Percentiles rank a stretch among this genome's conserved stretches.
These are phyloP conservation scores for Xylaria digitata DNA, from an alignment of 2,329 filamentous ascomycete species.

Conservation along the genomic window DNA sequence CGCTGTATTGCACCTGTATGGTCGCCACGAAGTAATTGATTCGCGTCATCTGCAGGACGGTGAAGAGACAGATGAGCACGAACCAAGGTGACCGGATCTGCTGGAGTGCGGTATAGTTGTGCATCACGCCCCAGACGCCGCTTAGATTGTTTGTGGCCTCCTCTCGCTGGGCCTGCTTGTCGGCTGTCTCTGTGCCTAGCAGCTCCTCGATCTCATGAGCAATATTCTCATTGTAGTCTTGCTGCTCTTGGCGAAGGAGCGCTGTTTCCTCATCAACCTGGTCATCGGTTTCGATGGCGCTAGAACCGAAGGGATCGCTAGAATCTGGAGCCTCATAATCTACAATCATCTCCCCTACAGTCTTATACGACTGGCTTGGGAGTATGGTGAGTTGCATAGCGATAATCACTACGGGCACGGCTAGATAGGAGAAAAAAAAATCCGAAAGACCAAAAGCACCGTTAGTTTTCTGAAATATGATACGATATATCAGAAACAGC, in stretches of 20 bases:
- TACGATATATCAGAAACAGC: slow-evolving; percentile 78
- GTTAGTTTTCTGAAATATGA: slow-evolving; percentile 71
- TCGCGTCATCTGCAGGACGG: slow-evolving; percentile 78
- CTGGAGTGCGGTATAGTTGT: slow-evolving; percentile 74
- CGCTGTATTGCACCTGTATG: slow-evolving; percentile 82
- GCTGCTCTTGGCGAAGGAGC: slow-evolving; percentile 65
- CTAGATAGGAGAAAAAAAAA: slow-evolving; percentile 79
- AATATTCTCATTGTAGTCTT: slow-evolving; percentile 69
- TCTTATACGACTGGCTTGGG: slow-evolving; percentile 83
- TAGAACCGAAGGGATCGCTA: slow-evolving; percentile 48
- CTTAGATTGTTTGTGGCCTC: slow-evolving; percentile 76
- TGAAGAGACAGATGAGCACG: slow-evolving; percentile 83
- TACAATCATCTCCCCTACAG: slow-evolving; percentile 82
- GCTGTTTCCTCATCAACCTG: slow-evolving; percentile 69
- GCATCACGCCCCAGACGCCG: slow-evolving; percentile 89
- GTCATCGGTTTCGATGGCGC: slow-evolving; percentile 58
- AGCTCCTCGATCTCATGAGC: slow-evolving; percentile 79
- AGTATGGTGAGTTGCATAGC: slow-evolving; percentile 76
- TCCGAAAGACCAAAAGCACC: slow-evolving; percentile 68
- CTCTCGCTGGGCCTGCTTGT: slow-evolving; percentile 73
- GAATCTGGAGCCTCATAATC: slow-evolving; percentile 69
- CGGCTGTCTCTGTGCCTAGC: slow-evolving; percentile 71
- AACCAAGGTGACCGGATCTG: slow-evolving; percentile 89
- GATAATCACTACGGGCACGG: slow-evolving; percentile 75
- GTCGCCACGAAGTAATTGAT: slow-evolving; percentile 97